phyloP scores from a whole-genome alignment of 345 rosid genomes.

The Kernera saxatilis region DNA sequence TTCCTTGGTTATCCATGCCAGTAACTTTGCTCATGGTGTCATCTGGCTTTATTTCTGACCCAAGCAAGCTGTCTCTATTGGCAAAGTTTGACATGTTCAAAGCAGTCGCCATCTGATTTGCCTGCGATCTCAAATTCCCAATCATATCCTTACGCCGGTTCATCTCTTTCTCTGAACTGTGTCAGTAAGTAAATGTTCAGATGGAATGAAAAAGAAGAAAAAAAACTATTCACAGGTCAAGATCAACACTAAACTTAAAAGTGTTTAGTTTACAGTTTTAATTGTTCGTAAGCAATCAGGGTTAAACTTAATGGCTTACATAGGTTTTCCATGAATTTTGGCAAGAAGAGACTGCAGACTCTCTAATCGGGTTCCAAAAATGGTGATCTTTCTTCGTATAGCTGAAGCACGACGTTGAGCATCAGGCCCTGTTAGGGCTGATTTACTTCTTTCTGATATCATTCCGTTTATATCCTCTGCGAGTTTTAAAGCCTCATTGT shows the following conservation, averaged over 20 bases:
- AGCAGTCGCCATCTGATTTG: slow-evolving; percentile 70
- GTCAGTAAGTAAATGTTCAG: not conserved
- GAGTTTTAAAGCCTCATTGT: slow-evolving; percentile 68
- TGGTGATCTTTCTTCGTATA: slow-evolving; percentile 80
- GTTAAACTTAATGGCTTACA: slow-evolving; percentile 40
- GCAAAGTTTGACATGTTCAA: slow-evolving; percentile 88
- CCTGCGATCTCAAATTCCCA: slow-evolving; percentile 63
- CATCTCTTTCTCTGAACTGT: slow-evolving; percentile 92
- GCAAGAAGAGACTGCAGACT: slow-evolving; percentile 67
- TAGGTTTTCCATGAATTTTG: slow-evolving; percentile 60
- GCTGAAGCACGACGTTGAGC: slow-evolving; percentile 86
- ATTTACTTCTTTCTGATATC: slow-evolving; percentile 60
- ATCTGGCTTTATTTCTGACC: slow-evolving; percentile 64
- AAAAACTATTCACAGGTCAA: not conserved
- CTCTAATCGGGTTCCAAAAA: slow-evolving; percentile 78
- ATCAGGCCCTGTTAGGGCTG: slow-evolving; percentile 68
- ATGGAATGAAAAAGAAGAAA: not conserved
- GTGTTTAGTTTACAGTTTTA: not conserved
- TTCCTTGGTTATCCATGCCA: slow-evolving; percentile 76
- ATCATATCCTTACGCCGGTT: slow-evolving; percentile 91
- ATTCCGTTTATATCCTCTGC: slow-evolving; percentile 76
- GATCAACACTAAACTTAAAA: not conserved
- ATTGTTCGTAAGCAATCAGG: not conserved
- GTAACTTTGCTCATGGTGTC: slow-evolving; percentile 55
- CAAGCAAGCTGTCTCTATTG: slow-evolving; percentile 75